Conservation (phyloP, 192 early-diverging fungal species). For the Funneliformis geosporum region DNA sequence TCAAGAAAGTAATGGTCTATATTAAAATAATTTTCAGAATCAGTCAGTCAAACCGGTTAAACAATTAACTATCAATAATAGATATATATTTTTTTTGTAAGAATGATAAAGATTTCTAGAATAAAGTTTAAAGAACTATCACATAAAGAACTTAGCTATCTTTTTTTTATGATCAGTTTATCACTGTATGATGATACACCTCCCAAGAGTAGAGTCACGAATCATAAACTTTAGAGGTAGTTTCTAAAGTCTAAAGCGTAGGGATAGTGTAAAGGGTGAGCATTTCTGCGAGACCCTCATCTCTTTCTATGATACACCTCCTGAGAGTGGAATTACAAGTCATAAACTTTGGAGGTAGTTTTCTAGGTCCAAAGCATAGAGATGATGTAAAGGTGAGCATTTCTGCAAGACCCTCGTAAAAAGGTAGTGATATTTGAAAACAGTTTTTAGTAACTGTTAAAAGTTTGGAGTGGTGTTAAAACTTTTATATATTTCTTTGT, state of each 20-base stretch:
- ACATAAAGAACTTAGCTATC: constrained; percentile 24
- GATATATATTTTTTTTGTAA: constrained; percentile 17
- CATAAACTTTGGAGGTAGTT: constrained; percentile 27
- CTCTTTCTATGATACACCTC: constrained; percentile 23
- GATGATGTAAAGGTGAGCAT: constrained; percentile 10
- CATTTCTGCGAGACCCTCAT: constrained; percentile 22
- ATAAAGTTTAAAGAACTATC: constrained; percentile 20
- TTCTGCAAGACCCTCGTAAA: constrained; percentile 24
- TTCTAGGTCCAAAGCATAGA: constrained; percentile 28
- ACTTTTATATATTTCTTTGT: not conserved
- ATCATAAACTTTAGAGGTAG: constrained; percentile 19
- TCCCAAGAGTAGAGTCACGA: constrained; percentile 22
- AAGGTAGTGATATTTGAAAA: not conserved
- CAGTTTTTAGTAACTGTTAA: not conserved
- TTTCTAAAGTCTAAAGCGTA: constrained; percentile 27
- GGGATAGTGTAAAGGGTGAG: constrained; percentile 10
- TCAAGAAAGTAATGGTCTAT: no score
- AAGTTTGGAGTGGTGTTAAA: not conserved
- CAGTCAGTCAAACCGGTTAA: no score
- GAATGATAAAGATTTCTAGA: constrained; percentile 16
- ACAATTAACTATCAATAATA: constrained; percentile 22
- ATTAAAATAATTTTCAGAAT: no score
- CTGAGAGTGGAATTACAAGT: constrained; percentile 18
- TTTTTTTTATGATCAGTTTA: constrained; percentile 23
- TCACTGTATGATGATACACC: constrained; percentile 25